A percentile compares a stretch with the other conserved stretches of the same genome.
Evolutionary conservation across 1,139 yeast species (phyloP).

Genomic region (Lodderomyces jiufengensis): DNA sequence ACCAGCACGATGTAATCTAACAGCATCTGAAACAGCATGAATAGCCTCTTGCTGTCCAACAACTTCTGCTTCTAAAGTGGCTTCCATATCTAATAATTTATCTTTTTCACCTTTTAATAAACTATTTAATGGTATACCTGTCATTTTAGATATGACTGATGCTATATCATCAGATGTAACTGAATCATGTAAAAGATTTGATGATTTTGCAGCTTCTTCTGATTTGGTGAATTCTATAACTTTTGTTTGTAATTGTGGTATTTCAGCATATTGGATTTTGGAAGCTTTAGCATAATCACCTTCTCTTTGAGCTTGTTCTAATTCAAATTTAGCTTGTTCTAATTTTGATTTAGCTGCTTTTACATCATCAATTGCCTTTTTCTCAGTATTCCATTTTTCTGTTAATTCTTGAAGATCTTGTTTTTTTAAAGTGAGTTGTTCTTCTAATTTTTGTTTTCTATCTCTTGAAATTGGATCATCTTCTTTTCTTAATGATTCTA

Average conservation of each 20-base stretch:
- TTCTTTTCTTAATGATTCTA: slow-evolving; percentile 89
- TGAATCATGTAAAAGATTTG: slow-evolving; percentile 72
- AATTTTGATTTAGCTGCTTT: slow-evolving; percentile 76
- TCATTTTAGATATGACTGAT: slow-evolving; percentile 84
- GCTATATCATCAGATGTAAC: slow-evolving; percentile 95
- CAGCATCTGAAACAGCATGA: slow-evolving; percentile 86
- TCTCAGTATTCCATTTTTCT: slow-evolving; percentile 83
- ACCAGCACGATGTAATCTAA: slow-evolving; percentile 93
- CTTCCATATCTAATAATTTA: slow-evolving; percentile 83
- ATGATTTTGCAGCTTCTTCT: slow-evolving; percentile 17
- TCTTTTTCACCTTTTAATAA: slow-evolving; percentile 94
- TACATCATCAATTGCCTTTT: slow-evolving; percentile 65
- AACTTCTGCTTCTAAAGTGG: slow-evolving; percentile 68
- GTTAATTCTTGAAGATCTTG: slow-evolving; percentile 68
- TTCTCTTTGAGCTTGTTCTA: slow-evolving; percentile 77
- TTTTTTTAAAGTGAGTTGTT: slow-evolving; percentile 58
- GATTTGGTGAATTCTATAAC: slow-evolving; percentile 44
- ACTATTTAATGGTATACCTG: slow-evolving; percentile 93
- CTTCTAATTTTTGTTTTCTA: slow-evolving; percentile 62
- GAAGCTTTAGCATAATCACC: slow-evolving; percentile 90
- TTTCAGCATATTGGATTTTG: slow-evolving; percentile 78
- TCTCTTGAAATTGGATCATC: slow-evolving; percentile 81
- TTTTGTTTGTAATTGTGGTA: slow-evolving; percentile 71
- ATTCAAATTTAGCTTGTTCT: slow-evolving; percentile 78
- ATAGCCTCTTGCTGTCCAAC: slow-evolving; percentile 97